Evolutionary conservation across 2,329 filamentous ascomycete species (phyloP).

Genomic region (Aspergillus viridinutans): DNA sequence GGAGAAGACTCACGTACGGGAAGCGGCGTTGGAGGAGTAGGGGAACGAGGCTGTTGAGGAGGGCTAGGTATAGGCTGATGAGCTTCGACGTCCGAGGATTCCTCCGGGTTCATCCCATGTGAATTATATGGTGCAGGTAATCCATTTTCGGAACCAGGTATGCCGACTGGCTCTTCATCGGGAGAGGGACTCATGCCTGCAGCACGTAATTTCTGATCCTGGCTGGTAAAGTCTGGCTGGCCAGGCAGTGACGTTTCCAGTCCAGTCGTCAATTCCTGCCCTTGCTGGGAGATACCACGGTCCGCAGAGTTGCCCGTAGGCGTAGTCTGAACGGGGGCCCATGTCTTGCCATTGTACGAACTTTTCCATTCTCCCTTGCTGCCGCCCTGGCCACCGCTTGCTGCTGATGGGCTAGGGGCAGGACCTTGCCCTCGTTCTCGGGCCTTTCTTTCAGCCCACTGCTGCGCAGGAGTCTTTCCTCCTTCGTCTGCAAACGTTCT

Average conservation of each 20-base stretch:
- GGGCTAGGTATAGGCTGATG: constrained; percentile 34
- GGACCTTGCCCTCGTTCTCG: constrained; percentile 60
- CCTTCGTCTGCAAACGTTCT: constrained; percentile 91
- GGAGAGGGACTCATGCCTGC: constrained; percentile 47
- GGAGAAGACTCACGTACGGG: constrained; percentile 62
- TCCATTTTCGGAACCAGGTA: constrained; percentile 63
- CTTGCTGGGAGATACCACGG: constrained; percentile 55
- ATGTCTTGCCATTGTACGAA: constrained; percentile 82
- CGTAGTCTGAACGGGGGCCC: constrained; percentile 76
- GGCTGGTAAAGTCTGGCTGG: constrained; percentile 68
- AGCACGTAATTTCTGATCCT: constrained; percentile 78
- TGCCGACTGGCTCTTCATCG: constrained; percentile 58
- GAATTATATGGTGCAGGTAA: constrained; percentile 71
- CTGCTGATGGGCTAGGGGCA: constrained; percentile 42
- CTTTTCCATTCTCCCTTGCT: constrained; percentile 81
- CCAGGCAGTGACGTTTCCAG: constrained; percentile 52
- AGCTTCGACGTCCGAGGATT: constrained; percentile 42
- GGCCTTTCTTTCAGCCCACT: constrained; percentile 97
- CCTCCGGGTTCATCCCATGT: constrained; percentile 40
- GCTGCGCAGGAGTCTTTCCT: constrained; percentile 92
- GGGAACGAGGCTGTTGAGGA: constrained; percentile 44
- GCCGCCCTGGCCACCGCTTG: constrained; percentile 52
- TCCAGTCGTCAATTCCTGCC: constrained; percentile 44
- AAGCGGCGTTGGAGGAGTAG: constrained; percentile 48
- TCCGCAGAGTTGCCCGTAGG: constrained; percentile 61